A percentile compares a stretch with the other conserved stretches of the same genome.
These are phyloP conservation scores for Trichophyton rubrum DNA, from an alignment of 2,329 filamentous ascomycete species.

Conservation along the genomic window DNA sequence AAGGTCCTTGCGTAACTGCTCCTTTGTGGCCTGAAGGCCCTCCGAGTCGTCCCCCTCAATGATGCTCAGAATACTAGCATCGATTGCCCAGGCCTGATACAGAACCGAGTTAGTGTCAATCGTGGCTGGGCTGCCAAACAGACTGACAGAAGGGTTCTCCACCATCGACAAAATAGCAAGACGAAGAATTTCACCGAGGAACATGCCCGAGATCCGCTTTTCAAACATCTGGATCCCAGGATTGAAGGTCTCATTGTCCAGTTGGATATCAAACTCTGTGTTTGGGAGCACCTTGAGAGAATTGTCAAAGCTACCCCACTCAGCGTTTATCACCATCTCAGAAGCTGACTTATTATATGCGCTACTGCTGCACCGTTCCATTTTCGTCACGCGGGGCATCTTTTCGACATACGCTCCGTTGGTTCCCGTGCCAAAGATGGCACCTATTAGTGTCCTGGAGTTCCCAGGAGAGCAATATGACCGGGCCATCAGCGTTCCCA, in stretches of 20 bases:
- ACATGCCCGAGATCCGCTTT: conserved; percentile 97
- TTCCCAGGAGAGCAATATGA: conserved; percentile 77
- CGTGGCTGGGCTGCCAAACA: conserved; percentile 68
- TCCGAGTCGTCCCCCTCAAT: conserved; percentile 68
- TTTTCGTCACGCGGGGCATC: conserved; percentile 70
- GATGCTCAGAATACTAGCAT: conserved; percentile 79
- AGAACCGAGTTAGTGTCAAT: conserved; percentile 55
- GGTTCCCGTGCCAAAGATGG: conserved; percentile 94
- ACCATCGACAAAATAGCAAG: conserved; percentile 61
- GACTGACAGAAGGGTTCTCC: conserved; percentile 50
- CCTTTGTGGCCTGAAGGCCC: conserved; percentile 59
- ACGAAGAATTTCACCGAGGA: conserved; percentile 85
- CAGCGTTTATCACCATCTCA: conserved; percentile 94
- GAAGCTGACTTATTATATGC: conserved; percentile 66
- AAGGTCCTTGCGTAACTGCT: conserved; percentile 64
- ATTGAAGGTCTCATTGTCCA: conserved; percentile 74
- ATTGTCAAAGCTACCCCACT: conserved; percentile 98
- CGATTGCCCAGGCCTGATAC: conserved; percentile 73
- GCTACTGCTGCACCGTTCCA: conserved; percentile 40
- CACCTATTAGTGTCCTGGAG: conserved; percentile 70
- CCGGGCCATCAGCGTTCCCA: conserved; percentile 93
- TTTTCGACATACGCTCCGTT: conserved; percentile 98
- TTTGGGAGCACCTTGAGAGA: conserved; percentile 74
- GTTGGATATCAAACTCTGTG: conserved; percentile 65
- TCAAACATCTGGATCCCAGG: conserved; percentile 98